Base-by-base conservation (phyloP, 1,284 basidiomycete species). In the Cutaneotrichosporon arboriforme region DNA sequence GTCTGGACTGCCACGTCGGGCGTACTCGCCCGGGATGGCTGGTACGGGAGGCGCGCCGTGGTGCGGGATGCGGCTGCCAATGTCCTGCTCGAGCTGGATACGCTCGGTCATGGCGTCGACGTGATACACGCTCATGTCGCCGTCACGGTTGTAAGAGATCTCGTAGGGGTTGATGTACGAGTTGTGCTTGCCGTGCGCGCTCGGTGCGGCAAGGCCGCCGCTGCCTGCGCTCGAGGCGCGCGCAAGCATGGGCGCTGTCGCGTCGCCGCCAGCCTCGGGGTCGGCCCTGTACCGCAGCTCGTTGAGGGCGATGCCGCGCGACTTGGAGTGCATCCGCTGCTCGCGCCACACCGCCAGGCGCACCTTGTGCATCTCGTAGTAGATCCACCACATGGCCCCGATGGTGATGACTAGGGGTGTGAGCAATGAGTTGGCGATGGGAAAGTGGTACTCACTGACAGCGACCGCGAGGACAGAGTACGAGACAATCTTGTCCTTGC, bases 311-410 rank as follows among this genome's bases (percentile, higher is more conserved):
- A 55, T 50, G 41, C 54, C 54, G 36, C 43, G 40, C 31, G 45
- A 18, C 35, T 48, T 51, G 23, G 38, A 22, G 18, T 37, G 39
- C 42, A 53, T 41, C 21, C 89, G 81, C 42, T 85, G 79, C 36
- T 81, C 81, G 52, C 87, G 83, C 66, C 93, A 84, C 8, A 94
- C 83, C 1, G 76, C 69, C 0, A 86, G 82, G 62, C 90, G 86
- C 22, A 83, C 85, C 61, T 81, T 78, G 66, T 85, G 82, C 83
- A 94, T 90, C 72, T 84, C 73, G 49, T 72, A 77, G 63, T 83
- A 83, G 63, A 94, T 87, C 70, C 87, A 94, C 84, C 87, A 91
- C 74, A 88, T 85, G 0, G 90, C 87, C 37, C 77, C 70, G 43
- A 88, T 60, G 0, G 91, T 94, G 58, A 94, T 81, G 21, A 89